These are phyloP conservation scores for Fusarium austroafricanum DNA, from an alignment of 2,329 filamentous ascomycete species.

Conservation along the genomic window DNA sequence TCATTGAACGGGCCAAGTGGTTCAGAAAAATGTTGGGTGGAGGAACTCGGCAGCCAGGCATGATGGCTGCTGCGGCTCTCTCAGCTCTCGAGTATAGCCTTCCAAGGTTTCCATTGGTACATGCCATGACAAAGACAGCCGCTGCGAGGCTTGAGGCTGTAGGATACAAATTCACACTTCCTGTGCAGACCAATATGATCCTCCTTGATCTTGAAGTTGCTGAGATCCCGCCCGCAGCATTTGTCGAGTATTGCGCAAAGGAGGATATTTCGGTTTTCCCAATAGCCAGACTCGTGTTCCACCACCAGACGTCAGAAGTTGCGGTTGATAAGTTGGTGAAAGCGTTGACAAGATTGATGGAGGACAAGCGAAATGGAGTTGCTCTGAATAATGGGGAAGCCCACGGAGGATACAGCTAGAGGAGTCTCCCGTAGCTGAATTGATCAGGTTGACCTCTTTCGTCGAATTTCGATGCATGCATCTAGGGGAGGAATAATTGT, in stretches of 20 bases:
- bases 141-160: slow-evolving; percentile 17
- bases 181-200: slow-evolving; percentile 47
- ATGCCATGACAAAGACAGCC: slow-evolving; percentile 34
- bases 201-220: slow-evolving; percentile 38
- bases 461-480: slow-evolving; percentile 45
- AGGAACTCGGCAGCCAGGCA: slow-evolving; percentile 75
- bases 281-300: slow-evolving; percentile 35
- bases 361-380: slow-evolving; percentile 17
- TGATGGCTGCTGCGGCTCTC: slow-evolving; percentile 75
- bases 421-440: not conserved
- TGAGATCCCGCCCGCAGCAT: slow-evolving; percentile 37
- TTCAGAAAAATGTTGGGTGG: slow-evolving; percentile 77
- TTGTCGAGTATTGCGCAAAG: slow-evolving; percentile 32
- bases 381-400: slow-evolving; percentile 12
- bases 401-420: slow-evolving; percentile 26
- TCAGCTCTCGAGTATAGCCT: slow-evolving; percentile 64
- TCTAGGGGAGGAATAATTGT: slow-evolving; percentile 51
- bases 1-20: slow-evolving; percentile 54
- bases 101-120: slow-evolving; percentile 38
- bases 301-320: slow-evolving; percentile 35
- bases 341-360: slow-evolving; percentile 29
- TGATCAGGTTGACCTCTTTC: slow-evolving; percentile 3
- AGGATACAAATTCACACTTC: slow-evolving; percentile 42
- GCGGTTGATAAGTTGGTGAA: slow-evolving; percentile 20
- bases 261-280: slow-evolving; percentile 28